These are phyloP conservation scores for Mentha longifolia DNA, from an alignment of 257 asterid species.

Conservation along the genomic window DNA sequence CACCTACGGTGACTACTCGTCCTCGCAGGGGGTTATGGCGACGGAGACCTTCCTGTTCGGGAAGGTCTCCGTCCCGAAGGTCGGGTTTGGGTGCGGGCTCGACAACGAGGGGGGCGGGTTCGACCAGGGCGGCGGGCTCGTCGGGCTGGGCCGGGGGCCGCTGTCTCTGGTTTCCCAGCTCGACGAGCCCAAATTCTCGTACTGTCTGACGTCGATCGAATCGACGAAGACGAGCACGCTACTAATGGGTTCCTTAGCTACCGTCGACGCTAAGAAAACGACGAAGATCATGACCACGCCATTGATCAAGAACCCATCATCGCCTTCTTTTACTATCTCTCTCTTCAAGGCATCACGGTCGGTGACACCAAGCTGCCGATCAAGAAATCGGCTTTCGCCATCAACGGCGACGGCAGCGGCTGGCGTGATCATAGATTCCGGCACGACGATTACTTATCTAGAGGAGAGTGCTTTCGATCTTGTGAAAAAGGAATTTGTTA, in stretches of 20 bases:
- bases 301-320: constrained; percentile 57
- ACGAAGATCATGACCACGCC: constrained; percentile 47
- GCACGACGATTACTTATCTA: constrained; percentile 78
- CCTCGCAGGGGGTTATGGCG: constrained; percentile 71
- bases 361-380: constrained; percentile 63
- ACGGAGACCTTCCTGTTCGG: constrained; percentile 67
- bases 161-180: constrained; percentile 79
- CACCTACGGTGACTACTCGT: constrained; percentile 77
- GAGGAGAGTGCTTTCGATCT: constrained; percentile 53
- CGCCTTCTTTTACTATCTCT: constrained; percentile 77
- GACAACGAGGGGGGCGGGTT: constrained; percentile 78
- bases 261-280: background rate
- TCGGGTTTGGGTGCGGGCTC: constrained; percentile 84
- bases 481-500: constrained; percentile 59
- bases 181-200: constrained; percentile 74
- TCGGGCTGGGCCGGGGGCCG: constrained; percentile 85
- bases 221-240: constrained; percentile 56
- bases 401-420: constrained; percentile 67
- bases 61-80: constrained; percentile 43
- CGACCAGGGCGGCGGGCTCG: constrained; percentile 74
- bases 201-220: constrained; percentile 74
- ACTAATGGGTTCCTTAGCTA: constrained; percentile 60
- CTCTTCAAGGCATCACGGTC: constrained; percentile 76
- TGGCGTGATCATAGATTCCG: constrained; percentile 93
- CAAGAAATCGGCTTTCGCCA: constrained; percentile 50